phyloP scores from a whole-genome alignment of 148 eudicot species.

The Heliamphora exappendiculata region DNA sequence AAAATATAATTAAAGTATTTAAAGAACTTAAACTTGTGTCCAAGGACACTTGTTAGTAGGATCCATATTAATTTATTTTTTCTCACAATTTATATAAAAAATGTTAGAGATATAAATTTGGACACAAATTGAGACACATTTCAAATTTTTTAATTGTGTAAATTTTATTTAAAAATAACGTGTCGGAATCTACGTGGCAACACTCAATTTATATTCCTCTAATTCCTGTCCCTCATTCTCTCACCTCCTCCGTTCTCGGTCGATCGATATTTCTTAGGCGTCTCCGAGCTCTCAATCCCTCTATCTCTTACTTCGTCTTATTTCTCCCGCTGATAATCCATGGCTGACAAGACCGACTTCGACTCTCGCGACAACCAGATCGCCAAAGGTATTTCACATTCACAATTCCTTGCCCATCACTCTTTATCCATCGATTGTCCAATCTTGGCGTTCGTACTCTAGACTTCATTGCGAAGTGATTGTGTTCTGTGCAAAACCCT shows the following conservation, averaged over 20 bases:
- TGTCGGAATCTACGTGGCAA: too few relatives aligned
- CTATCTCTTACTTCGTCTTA: neutral
- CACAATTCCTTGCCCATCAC: neutral
- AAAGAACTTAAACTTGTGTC: too few relatives aligned
- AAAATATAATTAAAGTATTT: too few relatives aligned
- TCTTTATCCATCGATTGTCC: neutral
- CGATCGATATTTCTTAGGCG: constrained; percentile 12
- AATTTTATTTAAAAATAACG: too few relatives aligned
- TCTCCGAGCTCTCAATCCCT: neutral
- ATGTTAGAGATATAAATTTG: too few relatives aligned
- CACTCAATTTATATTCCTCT: neutral
- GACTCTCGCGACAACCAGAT: constrained; percentile 53
- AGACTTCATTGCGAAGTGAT: neutral
- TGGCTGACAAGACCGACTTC: constrained; percentile 44
- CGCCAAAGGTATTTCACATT: constrained; percentile 39
- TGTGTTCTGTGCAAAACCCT: constrained; percentile 7
- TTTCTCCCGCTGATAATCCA: constrained; percentile 39
- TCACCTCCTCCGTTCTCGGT: constrained; percentile 12
- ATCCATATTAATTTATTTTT: too few relatives aligned
- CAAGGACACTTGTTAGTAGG: too few relatives aligned
- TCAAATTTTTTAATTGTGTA: too few relatives aligned
- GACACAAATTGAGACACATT: too few relatives aligned
- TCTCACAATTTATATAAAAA: too few relatives aligned
- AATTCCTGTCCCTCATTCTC: neutral
- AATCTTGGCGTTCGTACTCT: neutral